phyloP scores from a whole-genome alignment of 2,329 filamentous ascomycete species.

The Calonectria ilicicola region DNA sequence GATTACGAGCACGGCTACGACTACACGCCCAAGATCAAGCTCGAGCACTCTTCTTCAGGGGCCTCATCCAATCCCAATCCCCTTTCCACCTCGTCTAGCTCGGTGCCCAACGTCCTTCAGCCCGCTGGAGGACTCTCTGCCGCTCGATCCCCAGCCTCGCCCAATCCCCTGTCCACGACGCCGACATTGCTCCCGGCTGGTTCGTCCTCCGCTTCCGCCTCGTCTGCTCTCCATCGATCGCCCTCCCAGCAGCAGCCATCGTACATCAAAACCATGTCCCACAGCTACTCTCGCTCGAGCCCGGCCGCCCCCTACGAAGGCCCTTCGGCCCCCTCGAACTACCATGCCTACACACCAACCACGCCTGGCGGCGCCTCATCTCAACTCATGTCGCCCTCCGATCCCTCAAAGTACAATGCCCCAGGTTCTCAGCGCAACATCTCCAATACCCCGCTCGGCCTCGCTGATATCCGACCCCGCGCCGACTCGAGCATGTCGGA shows the following conservation, averaged over 20 bases:
- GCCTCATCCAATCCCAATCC: slow-evolving; percentile 54
- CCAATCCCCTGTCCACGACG: slow-evolving; percentile 55
- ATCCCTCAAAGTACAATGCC: slow-evolving; percentile 65
- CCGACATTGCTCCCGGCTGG: slow-evolving; percentile 48
- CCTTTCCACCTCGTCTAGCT: slow-evolving; percentile 52
- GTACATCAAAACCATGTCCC: slow-evolving; percentile 68
- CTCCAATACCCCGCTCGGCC: slow-evolving; percentile 88
- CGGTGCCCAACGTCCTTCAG: slow-evolving; percentile 70
- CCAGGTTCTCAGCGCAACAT: slow-evolving; percentile 71
- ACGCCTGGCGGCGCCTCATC: slow-evolving; percentile 70
- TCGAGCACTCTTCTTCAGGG: slow-evolving; percentile 58
- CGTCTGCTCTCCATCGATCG: slow-evolving; percentile 43
- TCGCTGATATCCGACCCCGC: slow-evolving; percentile 91
- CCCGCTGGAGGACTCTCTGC: slow-evolving; percentile 59
- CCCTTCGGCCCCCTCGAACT: slow-evolving; percentile 61
- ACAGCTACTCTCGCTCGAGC: slow-evolving; percentile 87
- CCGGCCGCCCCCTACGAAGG: slow-evolving; percentile 73
- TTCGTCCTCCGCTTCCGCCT: slow-evolving; percentile 41
- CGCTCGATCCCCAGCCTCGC: slow-evolving; percentile 53
- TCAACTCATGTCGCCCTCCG: slow-evolving; percentile 74
- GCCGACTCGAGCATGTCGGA: slow-evolving; percentile 86
- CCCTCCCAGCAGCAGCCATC: slow-evolving; percentile 67
- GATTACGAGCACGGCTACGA: slow-evolving; percentile 58
- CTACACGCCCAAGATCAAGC: slow-evolving; percentile 64
- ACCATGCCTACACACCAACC: slow-evolving; percentile 69